Conservation (phyloP, 129 eudicot genomes). For the Calendula officinalis region DNA sequence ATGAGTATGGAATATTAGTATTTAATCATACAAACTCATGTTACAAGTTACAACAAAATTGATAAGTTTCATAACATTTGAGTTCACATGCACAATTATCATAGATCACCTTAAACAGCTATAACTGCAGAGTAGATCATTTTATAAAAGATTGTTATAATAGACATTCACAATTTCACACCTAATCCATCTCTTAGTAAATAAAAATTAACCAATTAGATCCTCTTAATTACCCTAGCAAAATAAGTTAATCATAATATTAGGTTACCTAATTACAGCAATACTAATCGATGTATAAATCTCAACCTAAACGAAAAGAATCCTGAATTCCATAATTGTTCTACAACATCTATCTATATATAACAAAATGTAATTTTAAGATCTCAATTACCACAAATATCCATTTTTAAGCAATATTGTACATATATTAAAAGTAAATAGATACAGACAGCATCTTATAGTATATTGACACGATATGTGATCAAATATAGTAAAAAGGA, state of each 20-base stretch:
- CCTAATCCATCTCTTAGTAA: neutral
- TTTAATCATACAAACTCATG: constrained; percentile 2
- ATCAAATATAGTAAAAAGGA: too few species aligned
- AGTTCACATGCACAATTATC: neutral
- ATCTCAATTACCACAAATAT: constrained; percentile 11
- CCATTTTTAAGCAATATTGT: neutral
- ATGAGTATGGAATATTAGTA: neutral
- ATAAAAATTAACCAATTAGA: neutral
- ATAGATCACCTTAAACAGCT: too few species aligned
- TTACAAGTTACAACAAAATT: neutral
- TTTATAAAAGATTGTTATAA: too few species aligned
- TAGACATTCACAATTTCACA: too few species aligned
- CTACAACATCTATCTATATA: constrained; percentile 2
- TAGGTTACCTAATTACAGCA: neutral
- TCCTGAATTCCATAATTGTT: constrained; percentile 17
- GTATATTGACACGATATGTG: neutral
- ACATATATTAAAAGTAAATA: neutral
- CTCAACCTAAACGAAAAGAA: constrained; percentile 2
- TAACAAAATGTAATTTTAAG: neutral
- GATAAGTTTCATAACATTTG: constrained; percentile 3
- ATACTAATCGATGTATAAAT: neutral
- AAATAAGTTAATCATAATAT: neutral
- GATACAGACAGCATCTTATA: neutral
- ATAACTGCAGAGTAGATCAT: too few species aligned
- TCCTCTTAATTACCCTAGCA: neutral